Conservation (phyloP, 2,329 filamentous ascomycete species). For the Nemania bipapillata region DNA sequence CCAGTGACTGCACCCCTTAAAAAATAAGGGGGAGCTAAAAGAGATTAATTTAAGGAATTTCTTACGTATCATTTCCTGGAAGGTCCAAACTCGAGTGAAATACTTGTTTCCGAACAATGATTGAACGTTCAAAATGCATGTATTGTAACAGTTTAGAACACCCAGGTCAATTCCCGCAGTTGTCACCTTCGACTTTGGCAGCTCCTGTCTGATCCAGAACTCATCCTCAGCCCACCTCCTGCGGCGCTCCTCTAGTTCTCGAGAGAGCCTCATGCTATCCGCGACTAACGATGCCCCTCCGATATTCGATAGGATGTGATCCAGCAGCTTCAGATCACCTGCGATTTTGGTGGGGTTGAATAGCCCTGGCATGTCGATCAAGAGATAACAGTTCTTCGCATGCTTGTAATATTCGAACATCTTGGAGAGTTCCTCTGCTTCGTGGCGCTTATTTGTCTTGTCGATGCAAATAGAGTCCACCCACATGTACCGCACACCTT, state of each 20-base stretch:
- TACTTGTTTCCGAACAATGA: constrained; percentile 44
- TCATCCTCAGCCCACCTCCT: constrained; percentile 28
- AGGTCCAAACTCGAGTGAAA: constrained; percentile 48
- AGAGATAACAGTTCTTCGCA: constrained; percentile 38
- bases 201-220: constrained; percentile 9
- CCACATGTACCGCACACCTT: constrained; percentile 33
- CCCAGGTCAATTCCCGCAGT: constrained; percentile 35
- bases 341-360: constrained; percentile 50
- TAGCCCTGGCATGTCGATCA: constrained; percentile 50
- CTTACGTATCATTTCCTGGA: constrained; percentile 48
- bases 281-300: constrained; percentile 42
- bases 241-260: constrained; percentile 37
- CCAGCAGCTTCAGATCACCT: constrained; percentile 48
- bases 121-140: constrained; percentile 29
- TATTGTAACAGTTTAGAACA: constrained; percentile 37
- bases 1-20: background rate
- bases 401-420: constrained; percentile 38
- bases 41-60: background rate
- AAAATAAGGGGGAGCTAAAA: background rate
- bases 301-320: constrained; percentile 54
- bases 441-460: constrained; percentile 22
- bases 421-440: constrained; percentile 31
- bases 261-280: constrained; percentile 38
- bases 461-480: constrained; percentile 37
- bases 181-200: constrained; percentile 18